Base-by-base conservation (phyloP, 73 alveolate genomes). In the Paramecium biaurelia region DNA sequence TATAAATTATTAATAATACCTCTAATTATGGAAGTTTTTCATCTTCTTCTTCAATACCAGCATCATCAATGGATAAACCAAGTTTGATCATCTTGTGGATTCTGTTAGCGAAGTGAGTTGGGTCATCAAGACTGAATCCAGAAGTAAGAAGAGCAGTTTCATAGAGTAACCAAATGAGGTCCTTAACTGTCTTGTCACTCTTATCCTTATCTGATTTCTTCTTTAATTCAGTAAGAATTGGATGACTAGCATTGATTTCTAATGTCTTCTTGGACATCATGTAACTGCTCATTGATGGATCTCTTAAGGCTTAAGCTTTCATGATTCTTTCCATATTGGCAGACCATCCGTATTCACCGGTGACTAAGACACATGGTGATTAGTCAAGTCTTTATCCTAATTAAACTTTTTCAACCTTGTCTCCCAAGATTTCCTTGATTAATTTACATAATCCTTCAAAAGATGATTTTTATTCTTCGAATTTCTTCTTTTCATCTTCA, bases 261-360 rank as follows among this genome's bases (percentile, higher is more conserved):
- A 98, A 96, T 92, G 99, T 98, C 97, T 98, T 98, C 98, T 98
- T 98, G 89, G 99, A 97, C 93, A 97, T 96, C 99, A 98, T 98
- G 96, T 98, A 98, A 35, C 98, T 92, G 86, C 99, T 96, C 99
- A 98, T 98, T 86, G 99, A 96, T 93, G 96, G 93, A 95, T 98
- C 99, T 92, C 99, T 97, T 89, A 98, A 98, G 56, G 99, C 99
- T 95, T 98, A 99, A 57, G 99, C 99, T 86, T 93, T 93, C 99
- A 98, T 98, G 97, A 98, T 98, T 92, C 99, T 97, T 95, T 98
- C 99, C 99, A 98, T 98, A 97, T 98, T 98, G 49, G 99, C 99
- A 24, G 99, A 94, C 99, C 99, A 98, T 63, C 99, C 99, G 92
- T 97, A 95, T 94, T 98, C 99, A 28, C 99, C 97, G 72, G 99